Evolutionary conservation across 345 rosid species (phyloP), one percentile per base, ranked within the genome.

Genomic region (Populus euphratica): DNA sequence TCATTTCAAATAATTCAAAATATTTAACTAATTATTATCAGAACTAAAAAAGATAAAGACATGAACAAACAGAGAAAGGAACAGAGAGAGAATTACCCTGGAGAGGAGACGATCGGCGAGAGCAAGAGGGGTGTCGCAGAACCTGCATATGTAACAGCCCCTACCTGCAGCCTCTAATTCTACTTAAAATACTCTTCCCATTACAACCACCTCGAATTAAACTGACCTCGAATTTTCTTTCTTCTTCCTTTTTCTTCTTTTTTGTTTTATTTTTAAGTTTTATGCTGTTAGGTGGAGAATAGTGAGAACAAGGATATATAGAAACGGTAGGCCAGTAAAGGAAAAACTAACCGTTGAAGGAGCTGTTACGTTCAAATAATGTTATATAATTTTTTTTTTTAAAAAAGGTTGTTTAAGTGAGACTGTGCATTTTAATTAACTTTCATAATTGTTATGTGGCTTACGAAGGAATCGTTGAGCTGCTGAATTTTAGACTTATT

Each of bases 161-260:
- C 78, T 78, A 52, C 61, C 23, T 18, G 8, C 61, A 6, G 61
- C n/a, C 6, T 73, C 84, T 39, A 83, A 74, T 73, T 83, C 86
- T 67, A 85, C 85, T 72, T 81, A 23, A 61, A 81, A 87, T 7
- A 83, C 66, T 31, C 88, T 77, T 29, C 87, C 89, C 89, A 85
- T 85, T 41, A 23, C 73, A 25, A 47, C 35, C 20, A 21, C 39
- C 39, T 13, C 36, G 27, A 25, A 25, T 25, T 25, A 23, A 49
- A 47, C 33, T 25, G 10, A 1, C 2, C 16, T n/a, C 44, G 0
- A 41, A 13, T 1, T 18, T 69, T n/a, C 9, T 2, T 7, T 41
- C 2, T 10, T 18, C 21, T 72, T 33, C 21, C 11, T 72, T n/a
- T 3, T 10, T 23, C 33, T 2, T 31, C 29, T 2, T 2, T 31